Evolutionary conservation across 257 asterid species (phyloP).

Genomic region (Apocynum venetum): DNA sequence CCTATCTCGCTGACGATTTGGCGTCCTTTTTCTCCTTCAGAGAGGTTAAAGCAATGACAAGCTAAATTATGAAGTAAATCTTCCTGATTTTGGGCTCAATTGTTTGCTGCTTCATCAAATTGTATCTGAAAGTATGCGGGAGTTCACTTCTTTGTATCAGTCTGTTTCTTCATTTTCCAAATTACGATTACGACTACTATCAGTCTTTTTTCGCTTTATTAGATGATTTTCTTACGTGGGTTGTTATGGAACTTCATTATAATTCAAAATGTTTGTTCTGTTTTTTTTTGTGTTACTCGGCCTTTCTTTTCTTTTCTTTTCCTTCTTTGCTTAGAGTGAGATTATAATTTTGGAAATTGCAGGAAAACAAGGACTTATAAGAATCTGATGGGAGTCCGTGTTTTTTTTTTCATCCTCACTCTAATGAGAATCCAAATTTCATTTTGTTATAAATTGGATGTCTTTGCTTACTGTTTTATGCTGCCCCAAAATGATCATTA

Average conservation of each 20-base stretch:
- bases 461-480: no score
- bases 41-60: no score
- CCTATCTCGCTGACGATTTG: not conserved
- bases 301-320: not conserved
- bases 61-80: not conserved
- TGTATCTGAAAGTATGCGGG: not conserved
- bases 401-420: no score
- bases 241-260: not conserved
- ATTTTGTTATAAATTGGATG: no score
- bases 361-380: not conserved
- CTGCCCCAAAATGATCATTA: no score
- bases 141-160: no score
- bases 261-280: not conserved
- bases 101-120: not conserved
- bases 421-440: not conserved
- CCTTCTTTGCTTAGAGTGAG: not conserved
- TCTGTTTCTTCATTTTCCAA: no score
- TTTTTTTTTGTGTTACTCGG: no score
- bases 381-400: not conserved
- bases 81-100: not conserved
- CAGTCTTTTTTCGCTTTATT: not conserved
- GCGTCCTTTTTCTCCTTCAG: not conserved
- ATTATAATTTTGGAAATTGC: not conserved
- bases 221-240: not conserved
- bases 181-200: not conserved